Evolutionary conservation across 129 eudicot species (phyloP).

Genomic region (Logfia minima): DNA sequence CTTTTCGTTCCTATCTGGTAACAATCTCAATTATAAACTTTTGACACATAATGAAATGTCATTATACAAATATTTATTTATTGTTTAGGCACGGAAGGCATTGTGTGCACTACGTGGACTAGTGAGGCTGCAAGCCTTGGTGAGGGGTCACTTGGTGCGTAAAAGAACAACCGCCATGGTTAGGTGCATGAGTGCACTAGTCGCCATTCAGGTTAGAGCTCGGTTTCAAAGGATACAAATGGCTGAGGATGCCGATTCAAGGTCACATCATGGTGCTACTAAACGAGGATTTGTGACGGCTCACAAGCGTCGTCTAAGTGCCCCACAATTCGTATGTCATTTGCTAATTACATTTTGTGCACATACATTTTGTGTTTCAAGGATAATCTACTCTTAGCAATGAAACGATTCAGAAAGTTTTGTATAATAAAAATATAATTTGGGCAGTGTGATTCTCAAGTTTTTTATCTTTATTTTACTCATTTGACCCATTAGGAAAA

Average conservation of each 20-base stretch:
- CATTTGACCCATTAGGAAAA: too few relatives aligned
- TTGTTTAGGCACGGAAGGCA: slow-evolving; percentile 67
- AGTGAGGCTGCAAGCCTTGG: slow-evolving; percentile 82
- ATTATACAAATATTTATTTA: neutral
- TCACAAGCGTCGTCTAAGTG: slow-evolving; percentile 20
- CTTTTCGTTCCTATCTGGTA: slow-evolving; percentile 72
- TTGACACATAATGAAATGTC: neutral
- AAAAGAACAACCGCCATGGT: slow-evolving; percentile 53
- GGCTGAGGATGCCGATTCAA: slow-evolving; percentile 36
- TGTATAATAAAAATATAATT: too few relatives aligned
- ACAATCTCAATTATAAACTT: neutral
- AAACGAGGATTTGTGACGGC: slow-evolving; percentile 10
- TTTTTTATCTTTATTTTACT: too few relatives aligned
- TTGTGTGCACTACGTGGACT: slow-evolving; percentile 66
- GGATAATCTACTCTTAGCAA: too few relatives aligned
- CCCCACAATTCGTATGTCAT: slow-evolving; percentile 31
- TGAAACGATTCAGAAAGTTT: too few relatives aligned
- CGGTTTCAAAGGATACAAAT: slow-evolving; percentile 57
- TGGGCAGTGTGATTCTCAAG: too few relatives aligned
- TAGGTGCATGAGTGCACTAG: slow-evolving; percentile 66
- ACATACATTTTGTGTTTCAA: too few relatives aligned
- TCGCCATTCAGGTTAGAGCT: slow-evolving; percentile 79
- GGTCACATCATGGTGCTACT: neutral
- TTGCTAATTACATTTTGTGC: neutral
- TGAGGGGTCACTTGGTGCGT: slow-evolving; percentile 76